Base-by-base conservation (phyloP, 441 rosid genomes). In the Gossypium aridum region DNA sequence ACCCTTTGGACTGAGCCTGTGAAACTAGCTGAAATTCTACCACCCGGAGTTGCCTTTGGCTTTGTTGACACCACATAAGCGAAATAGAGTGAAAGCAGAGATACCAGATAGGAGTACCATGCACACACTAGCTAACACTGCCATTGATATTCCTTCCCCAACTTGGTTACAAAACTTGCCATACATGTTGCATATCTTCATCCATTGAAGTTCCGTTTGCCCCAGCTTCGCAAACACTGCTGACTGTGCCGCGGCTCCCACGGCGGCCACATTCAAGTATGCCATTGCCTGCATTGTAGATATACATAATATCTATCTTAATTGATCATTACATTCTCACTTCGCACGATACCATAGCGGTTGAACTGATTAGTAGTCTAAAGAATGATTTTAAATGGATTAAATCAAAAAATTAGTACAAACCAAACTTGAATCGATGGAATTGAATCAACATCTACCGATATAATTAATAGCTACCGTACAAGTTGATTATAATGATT, bases 11-110 rank as follows among this genome's bases (percentile, higher is more conserved):
- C 49, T 59, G 28, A 64, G 64, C 20, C 22, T 7, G 43, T n/a
- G 1, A 28, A 70, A 54, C 62, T 6, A 22, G 9, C 34, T 17
- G 8, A 49, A 34, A 47, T 45, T 49, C 84, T 82, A 80, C 92
- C 85, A 84, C 26, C 77, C 80, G 2, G 82, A 16, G 17, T 77
- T 74, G 66, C 66, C 76, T 71, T 76, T 80, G 56, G 72, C 70
- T 81, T 80, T 90, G 82, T 47, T 75, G 13, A 85, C 76, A 0
- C 96, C 90, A 17, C 88, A 95, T 82, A 91, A 80, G 0, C 98
- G 92, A 76, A 95, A 95, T 64, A 95, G 93, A 64, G 91, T 75
- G 79, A 90, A 95, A 5, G 97, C 91, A 0, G 99, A 95, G 8
- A 93, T 76, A 67, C 84, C 80, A 3, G 98, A 90, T 43, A 90